Evolutionary conservation across 164 flowering plant genomes (phyloP).

Genomic region (Nelumbo lutea): DNA sequence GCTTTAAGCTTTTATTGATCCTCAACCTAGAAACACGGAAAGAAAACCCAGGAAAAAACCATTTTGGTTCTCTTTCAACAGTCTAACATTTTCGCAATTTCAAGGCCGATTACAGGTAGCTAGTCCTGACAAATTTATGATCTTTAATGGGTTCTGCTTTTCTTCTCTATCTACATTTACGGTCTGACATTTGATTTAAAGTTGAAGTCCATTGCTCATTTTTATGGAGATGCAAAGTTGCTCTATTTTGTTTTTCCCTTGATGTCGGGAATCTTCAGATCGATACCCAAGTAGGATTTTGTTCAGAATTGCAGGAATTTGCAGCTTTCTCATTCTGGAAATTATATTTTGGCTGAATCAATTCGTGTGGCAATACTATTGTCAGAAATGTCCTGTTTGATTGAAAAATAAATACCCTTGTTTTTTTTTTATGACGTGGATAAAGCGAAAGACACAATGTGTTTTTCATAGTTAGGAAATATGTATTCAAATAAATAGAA

Average conservation of each 20-base stretch:
- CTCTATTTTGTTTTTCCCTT: not conserved
- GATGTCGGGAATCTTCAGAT: not conserved
- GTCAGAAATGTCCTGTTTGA: not conserved
- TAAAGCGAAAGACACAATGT: not conserved
- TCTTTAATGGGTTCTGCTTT: conserved; percentile 2
- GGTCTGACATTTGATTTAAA: not conserved
- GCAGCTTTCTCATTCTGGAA: not conserved
- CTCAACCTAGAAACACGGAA: not conserved
- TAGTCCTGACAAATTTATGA: not conserved
- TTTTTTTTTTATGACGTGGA: not conserved
- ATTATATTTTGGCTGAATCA: conserved; percentile 3
- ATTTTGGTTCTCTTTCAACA: conserved; percentile 8
- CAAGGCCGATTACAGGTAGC: conserved; percentile 9
- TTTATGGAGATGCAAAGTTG: not conserved
- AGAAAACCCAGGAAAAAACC: not conserved
- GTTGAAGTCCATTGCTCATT: conserved; percentile 4
- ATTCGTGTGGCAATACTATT: not conserved
- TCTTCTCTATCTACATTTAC: not conserved
- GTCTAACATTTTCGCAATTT: conserved; percentile 1
- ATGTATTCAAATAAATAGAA: too few species aligned
- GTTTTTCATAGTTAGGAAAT: not conserved
- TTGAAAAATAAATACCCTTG: not conserved
- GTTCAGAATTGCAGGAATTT: conserved; percentile 1
- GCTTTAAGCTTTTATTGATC: conserved; percentile 1
- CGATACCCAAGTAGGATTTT: conserved; percentile 9